Percentiles rank a stretch among this genome's conserved stretches.
phyloP scores from a whole-genome alignment of 768 basidiomycete species.

The Auricularia cornea region DNA sequence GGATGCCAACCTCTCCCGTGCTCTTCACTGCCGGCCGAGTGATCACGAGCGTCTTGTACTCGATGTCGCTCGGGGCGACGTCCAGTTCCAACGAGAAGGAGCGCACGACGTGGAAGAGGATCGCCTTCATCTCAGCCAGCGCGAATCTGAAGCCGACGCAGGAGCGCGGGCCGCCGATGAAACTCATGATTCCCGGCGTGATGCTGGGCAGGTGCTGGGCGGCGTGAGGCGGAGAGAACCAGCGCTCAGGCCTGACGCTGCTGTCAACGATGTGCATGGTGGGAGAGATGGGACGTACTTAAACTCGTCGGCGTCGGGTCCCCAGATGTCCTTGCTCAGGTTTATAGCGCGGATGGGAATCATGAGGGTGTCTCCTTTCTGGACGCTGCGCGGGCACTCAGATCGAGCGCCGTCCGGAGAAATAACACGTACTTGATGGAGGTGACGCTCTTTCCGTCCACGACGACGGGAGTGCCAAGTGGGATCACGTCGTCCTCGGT shows the following conservation, averaged over 20 bases:
- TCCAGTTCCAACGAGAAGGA: neutral
- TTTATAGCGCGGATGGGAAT: conserved; percentile 35
- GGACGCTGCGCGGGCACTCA: too few species aligned
- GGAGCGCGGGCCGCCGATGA: neutral
- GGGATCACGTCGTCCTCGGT: conserved; percentile 13
- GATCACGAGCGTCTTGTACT: neutral
- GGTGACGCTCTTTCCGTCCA: neutral
- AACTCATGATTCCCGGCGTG: neutral
- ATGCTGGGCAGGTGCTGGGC: neutral
- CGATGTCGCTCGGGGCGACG: neutral
- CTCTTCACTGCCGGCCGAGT: too few species aligned
- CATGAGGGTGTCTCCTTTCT: conserved; percentile 20
- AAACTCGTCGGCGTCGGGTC: conserved; percentile 53
- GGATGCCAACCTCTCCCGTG: too few species aligned
- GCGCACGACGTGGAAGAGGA: neutral
- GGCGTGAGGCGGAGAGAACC: neutral
- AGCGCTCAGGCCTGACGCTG: neutral
- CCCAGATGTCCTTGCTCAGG: conserved; percentile 47
- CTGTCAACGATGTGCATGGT: neutral
- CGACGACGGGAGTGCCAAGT: neutral
- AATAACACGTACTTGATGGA: conserved; percentile 6
- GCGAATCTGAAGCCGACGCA: neutral
- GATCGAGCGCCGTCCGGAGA: too few species aligned
- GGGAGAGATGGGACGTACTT: conserved; percentile 28
- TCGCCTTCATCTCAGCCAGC: neutral